Evolutionary conservation across 176 grass and related monocot species (phyloP).

Genomic region (Carex kokanica): DNA sequence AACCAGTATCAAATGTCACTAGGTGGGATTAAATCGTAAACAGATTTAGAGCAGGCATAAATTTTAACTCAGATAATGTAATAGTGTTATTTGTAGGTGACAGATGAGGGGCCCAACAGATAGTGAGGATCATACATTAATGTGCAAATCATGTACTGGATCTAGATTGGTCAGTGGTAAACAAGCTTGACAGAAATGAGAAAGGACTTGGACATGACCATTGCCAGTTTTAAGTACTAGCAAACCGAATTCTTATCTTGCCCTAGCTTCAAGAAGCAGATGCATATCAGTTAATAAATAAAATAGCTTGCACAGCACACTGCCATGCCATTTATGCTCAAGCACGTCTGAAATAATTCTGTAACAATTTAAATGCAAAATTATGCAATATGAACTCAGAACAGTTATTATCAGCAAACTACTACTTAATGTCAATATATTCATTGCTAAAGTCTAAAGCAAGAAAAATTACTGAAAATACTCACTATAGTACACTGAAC

Average conservation of each 20-base stretch:
- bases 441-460: not conserved
- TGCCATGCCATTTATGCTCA: not conserved
- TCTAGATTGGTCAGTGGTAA: slow-evolving; percentile 43
- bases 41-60: not conserved
- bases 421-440: not conserved
- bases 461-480: slow-evolving; percentile 2
- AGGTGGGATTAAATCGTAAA: not conserved
- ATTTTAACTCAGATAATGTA: not conserved
- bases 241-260: slow-evolving; percentile 25
- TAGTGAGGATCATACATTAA: slow-evolving; percentile 57
- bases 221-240: slow-evolving; percentile 49
- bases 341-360: not conserved
- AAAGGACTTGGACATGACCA: not conserved
- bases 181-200: slow-evolving; percentile 43
- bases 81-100: slow-evolving; percentile 33
- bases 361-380: not conserved
- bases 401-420: not conserved
- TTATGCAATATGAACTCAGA: slow-evolving; percentile 8
- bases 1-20: not conserved
- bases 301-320: not conserved
- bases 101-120: slow-evolving; percentile 14
- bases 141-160: slow-evolving; percentile 51
- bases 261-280: not conserved
- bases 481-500: slow-evolving; percentile 2
- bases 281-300: slow-evolving; percentile 8